A percentile compares a stretch with the other conserved stretches of the same genome.
phyloP scores from a whole-genome alignment of 2,329 filamentous ascomycete species.

The Fusarium sp. region DNA sequence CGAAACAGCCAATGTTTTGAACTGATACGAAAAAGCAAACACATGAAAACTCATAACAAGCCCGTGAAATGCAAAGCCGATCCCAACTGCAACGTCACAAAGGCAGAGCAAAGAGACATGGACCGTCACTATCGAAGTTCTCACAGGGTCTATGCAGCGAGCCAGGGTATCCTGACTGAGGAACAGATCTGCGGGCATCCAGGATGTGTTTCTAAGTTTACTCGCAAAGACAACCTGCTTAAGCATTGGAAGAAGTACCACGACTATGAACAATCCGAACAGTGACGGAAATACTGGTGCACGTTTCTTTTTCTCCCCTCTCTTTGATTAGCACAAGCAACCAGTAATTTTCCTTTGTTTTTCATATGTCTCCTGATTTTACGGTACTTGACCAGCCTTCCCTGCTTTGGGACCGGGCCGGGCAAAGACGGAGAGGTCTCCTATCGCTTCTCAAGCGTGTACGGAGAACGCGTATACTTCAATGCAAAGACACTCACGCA shows the following conservation, averaged over 20 bases:
- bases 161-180: conserved; percentile 11
- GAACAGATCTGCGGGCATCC: conserved; percentile 3
- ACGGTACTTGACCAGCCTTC: conserved; percentile 20
- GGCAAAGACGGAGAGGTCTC: conserved; percentile 4
- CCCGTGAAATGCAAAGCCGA: conserved; percentile 43
- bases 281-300: conserved; percentile 1
- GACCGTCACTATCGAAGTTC: conserved; percentile 41
- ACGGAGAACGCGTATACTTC: background rate
- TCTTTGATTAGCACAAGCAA: background rate
- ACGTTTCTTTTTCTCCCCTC: background rate
- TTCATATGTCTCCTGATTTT: conserved; percentile 25
- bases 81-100: conserved; percentile 12
- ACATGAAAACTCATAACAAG: conserved; percentile 40
- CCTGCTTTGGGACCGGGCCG: conserved; percentile 10
- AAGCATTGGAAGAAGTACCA: conserved; percentile 41
- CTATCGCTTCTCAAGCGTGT: conserved; percentile 12
- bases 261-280: background rate
- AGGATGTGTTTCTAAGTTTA: conserved; percentile 27
- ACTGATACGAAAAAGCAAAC: conserved; percentile 41
- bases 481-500: background rate
- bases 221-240: conserved; percentile 36
- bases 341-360: background rate
- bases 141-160: conserved; percentile 33
- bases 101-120: conserved; percentile 46
- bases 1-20: background rate